These are phyloP conservation scores for Millerozyma acaciae DNA, from an alignment of 805 yeast species.

Conservation along the genomic window DNA sequence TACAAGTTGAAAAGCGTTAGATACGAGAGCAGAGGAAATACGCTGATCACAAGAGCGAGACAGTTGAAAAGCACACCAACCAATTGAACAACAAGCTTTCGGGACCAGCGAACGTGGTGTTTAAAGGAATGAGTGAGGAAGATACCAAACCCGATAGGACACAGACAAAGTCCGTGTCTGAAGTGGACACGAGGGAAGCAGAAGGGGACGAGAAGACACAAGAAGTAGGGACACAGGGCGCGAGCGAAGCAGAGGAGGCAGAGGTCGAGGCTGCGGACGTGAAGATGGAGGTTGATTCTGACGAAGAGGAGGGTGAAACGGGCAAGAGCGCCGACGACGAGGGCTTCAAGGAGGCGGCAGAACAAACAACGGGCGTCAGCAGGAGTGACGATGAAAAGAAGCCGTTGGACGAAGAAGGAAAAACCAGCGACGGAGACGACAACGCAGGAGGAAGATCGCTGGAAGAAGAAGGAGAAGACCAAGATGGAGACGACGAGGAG, in stretches of 20 bases:
- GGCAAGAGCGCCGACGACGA: slow-evolving; percentile 5
- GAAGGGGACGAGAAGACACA: neutral
- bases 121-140: neutral
- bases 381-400: slow-evolving; percentile 4
- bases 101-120: neutral
- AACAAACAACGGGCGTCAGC: neutral
- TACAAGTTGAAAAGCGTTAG: no score
- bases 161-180: neutral
- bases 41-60: neutral
- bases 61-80: neutral
- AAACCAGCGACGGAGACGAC: slow-evolving; percentile 3
- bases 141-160: slow-evolving; percentile 1
- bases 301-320: neutral
- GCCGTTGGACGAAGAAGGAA: slow-evolving; percentile 4
- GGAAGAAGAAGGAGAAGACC: neutral
- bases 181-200: neutral
- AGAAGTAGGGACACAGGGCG: neutral
- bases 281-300: neutral
- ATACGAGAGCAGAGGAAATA: neutral
- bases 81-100: neutral
- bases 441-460: slow-evolving; percentile 3
- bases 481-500: slow-evolving; percentile 1
- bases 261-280: slow-evolving; percentile 2
- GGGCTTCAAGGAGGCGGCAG: no score
- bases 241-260: slow-evolving; percentile 5